Percentiles rank a stretch among this genome's conserved stretches.
Evolutionary conservation across 192 early-diverging fungal species (phyloP).

Genomic region (Backusella psychrophila): DNA sequence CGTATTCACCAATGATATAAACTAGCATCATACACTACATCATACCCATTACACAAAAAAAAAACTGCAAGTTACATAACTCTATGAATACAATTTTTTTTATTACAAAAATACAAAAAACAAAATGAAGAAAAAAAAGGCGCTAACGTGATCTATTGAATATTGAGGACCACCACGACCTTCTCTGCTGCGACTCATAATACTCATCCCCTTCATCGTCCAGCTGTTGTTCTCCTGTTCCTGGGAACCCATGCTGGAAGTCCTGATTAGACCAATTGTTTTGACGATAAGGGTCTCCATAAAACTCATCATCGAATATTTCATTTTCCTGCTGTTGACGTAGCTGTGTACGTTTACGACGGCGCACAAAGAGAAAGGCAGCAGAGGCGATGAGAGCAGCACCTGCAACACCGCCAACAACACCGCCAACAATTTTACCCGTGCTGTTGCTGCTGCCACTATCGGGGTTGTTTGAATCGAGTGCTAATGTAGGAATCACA

Average conservation of each 20-base stretch:
- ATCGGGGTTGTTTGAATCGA: not conserved
- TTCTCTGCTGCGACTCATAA: not conserved
- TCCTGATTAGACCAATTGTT: not conserved
- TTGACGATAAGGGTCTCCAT: conserved; percentile 13
- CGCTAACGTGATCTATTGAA: not conserved
- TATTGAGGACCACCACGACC: not conserved
- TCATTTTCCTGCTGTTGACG: not conserved
- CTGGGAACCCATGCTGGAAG: conserved; percentile 1
- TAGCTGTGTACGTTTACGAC: not conserved
- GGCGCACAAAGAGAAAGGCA: not conserved
- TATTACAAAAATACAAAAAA: not conserved
- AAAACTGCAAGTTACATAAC: not conserved
- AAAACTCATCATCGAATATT: conserved; percentile 16
- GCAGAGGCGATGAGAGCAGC: not conserved
- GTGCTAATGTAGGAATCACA: conserved; percentile 6
- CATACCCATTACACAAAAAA: not conserved
- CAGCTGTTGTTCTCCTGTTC: not conserved
- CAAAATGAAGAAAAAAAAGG: not conserved
- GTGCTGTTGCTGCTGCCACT: not conserved
- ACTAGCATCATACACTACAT: no score
- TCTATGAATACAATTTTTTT: not conserved
- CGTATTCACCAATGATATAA: no score
- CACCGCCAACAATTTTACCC: conserved; percentile 3
- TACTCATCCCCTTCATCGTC: not conserved
- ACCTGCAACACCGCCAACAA: conserved; percentile 9